These are phyloP conservation scores for Tricholoma saponaceum DNA, from an alignment of 768 basidiomycete genomes.

Conservation along the genomic window DNA sequence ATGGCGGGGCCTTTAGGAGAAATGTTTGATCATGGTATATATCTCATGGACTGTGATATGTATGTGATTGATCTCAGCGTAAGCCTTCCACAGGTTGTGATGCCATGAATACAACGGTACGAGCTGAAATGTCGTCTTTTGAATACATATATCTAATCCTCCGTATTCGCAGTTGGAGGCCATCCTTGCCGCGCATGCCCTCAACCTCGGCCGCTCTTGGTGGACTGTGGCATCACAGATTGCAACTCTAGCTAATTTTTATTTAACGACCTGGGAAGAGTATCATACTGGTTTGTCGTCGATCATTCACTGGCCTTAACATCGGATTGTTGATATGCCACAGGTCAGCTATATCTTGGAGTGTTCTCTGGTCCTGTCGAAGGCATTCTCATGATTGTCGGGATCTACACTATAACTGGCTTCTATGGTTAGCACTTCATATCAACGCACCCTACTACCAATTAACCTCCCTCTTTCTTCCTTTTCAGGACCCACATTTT, in stretches of 20 bases:
- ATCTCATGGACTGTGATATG: neutral
- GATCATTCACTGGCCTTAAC: neutral
- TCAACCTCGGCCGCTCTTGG: constrained; percentile 93
- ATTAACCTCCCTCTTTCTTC: neutral
- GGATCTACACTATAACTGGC: constrained; percentile 76
- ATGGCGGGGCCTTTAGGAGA: constrained; percentile 98
- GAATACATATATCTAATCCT: neutral
- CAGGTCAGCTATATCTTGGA: constrained; percentile 86
- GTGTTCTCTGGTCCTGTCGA: constrained; percentile 95
- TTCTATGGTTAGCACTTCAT: constrained; percentile 49
- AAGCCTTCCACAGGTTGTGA: constrained; percentile 60
- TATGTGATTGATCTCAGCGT: neutral
- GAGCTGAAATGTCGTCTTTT: neutral
- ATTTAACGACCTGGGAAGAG: constrained; percentile 80
- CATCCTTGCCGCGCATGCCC: constrained; percentile 75
- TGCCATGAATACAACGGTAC: constrained; percentile 91
- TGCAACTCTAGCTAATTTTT: constrained; percentile 73
- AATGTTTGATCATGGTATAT: constrained; percentile 94
- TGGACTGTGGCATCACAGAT: constrained; percentile 92
- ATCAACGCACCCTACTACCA: neutral
- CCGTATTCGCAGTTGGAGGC: constrained; percentile 65
- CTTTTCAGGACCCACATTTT: constrained; percentile 65
- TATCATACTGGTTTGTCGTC: constrained; percentile 71
- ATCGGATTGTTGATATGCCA: neutral
- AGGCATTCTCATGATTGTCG: constrained; percentile 84